phyloP scores from a whole-genome alignment of 2,329 filamentous ascomycete species.

The Sporothrix brasiliensis region DNA sequence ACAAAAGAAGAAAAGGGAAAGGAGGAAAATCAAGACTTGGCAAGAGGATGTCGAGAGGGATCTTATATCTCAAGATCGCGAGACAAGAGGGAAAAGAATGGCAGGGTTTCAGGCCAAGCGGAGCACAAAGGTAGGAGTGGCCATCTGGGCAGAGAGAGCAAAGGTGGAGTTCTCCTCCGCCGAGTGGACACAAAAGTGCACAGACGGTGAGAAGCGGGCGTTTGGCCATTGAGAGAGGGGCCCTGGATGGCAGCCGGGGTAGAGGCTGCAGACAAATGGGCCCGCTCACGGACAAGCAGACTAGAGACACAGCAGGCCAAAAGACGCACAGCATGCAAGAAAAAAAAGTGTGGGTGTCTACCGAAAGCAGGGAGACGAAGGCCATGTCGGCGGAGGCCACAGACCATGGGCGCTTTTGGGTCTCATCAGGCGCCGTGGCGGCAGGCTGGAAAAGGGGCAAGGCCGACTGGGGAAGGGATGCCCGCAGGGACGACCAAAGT shows the following conservation, averaged over 20 bases:
- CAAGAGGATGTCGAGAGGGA: slow-evolving; percentile 30
- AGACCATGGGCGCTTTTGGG: slow-evolving; percentile 9
- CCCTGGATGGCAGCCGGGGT: slow-evolving; percentile 22
- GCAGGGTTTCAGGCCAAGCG: not conserved
- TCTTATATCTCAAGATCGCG: slow-evolving; percentile 34
- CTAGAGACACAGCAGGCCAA: slow-evolving; percentile 10
- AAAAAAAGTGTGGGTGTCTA: slow-evolving; percentile 24
- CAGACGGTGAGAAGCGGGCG: slow-evolving; percentile 17
- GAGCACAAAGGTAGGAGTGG: not conserved
- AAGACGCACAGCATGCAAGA: not conserved
- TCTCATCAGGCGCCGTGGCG: slow-evolving; percentile 26
- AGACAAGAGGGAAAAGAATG: not conserved
- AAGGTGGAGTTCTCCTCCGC: not conserved
- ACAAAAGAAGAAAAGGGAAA: slow-evolving; percentile 31
- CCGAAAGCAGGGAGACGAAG: slow-evolving; percentile 20
- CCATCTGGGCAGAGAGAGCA: not conserved
- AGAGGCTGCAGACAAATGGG: slow-evolving; percentile 18
- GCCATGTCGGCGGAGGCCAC: not conserved
- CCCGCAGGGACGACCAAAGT: slow-evolving; percentile 22
- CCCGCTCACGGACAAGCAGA: slow-evolving; percentile 21
- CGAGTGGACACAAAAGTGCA: slow-evolving; percentile 16
- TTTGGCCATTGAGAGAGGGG: slow-evolving; percentile 10
- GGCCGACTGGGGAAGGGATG: slow-evolving; percentile 16
- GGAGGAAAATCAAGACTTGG: slow-evolving; percentile 28
- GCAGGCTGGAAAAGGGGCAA: slow-evolving; percentile 24